Percentiles rank a stretch among this genome's conserved stretches.
These are phyloP conservation scores for Suillus decipiens DNA, from an alignment of 768 basidiomycete species.

Conservation along the genomic window DNA sequence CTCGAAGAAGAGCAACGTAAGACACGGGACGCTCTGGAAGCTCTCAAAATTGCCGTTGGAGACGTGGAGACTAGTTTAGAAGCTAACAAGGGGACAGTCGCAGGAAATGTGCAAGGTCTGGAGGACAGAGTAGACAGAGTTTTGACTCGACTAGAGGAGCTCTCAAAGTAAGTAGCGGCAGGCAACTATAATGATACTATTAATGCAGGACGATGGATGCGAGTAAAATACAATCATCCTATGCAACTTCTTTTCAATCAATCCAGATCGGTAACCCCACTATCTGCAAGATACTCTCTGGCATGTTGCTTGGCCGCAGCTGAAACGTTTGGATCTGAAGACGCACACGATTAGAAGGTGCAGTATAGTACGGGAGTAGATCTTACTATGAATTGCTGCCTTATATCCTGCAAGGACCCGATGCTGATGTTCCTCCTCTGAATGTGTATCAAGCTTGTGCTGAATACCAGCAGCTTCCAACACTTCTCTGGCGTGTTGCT, in stretches of 20 bases:
- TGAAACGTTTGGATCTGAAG: conserved; percentile 47
- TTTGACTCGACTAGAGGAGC: conserved; percentile 42
- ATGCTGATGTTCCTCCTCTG: conserved; percentile 41
- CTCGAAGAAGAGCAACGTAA: conserved; percentile 76
- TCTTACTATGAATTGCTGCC: conserved; percentile 49
- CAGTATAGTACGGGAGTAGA: neutral
- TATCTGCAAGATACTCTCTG: conserved; percentile 37
- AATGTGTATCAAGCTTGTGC: conserved; percentile 30
- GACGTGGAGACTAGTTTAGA: conserved; percentile 76
- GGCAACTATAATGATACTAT: conserved; percentile 9
- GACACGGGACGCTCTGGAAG: conserved; percentile 60
- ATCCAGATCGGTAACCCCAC: conserved; percentile 20
- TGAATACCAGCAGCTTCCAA: conserved; percentile 46
- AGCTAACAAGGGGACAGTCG: conserved; percentile 70
- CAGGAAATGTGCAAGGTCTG: conserved; percentile 72
- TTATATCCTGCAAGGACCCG: conserved; percentile 60
- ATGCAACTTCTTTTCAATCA: conserved; percentile 12
- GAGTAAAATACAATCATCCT: neutral
- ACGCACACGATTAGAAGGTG: conserved; percentile 7
- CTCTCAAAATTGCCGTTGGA: conserved; percentile 66
- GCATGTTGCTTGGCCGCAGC: conserved; percentile 52
- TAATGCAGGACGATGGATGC: neutral
- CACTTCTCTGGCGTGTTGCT: conserved; percentile 55
- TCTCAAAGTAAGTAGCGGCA: conserved; percentile 23
- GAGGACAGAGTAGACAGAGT: conserved; percentile 58